Conservation (phyloP, 495 filamentous ascomycete species). For the Aspergillus funiculosus region DNA sequence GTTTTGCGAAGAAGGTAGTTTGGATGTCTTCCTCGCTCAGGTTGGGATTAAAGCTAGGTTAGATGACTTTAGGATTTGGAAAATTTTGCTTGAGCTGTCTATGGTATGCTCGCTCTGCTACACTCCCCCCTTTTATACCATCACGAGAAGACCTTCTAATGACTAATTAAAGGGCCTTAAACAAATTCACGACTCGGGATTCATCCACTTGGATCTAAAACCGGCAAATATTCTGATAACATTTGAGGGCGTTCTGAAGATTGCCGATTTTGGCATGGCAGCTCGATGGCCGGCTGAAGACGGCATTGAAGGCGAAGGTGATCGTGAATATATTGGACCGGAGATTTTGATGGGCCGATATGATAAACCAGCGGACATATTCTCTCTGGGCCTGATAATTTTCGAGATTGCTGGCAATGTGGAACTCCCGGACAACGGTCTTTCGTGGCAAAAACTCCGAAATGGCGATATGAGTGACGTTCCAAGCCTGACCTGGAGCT, state of each 20-base stretch:
- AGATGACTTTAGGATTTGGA: constrained; percentile 98
- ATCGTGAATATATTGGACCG: constrained; percentile 91
- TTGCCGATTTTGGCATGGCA: constrained; percentile 94
- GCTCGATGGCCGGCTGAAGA: constrained; percentile 67
- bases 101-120: constrained; percentile 44
- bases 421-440: constrained; percentile 83
- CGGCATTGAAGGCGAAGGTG: constrained; percentile 83
- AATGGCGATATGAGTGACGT: constrained; percentile 82
- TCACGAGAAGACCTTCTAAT: constrained; percentile 37
- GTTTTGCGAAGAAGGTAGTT: constrained; percentile 85
- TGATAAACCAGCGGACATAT: constrained; percentile 89
- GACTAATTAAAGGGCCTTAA: constrained; percentile 60
- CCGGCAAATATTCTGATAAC: constrained; percentile 90
- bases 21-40: constrained; percentile 73
- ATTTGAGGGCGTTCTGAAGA: constrained; percentile 87
- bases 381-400: constrained; percentile 87
- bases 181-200: constrained; percentile 80
- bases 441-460: constrained; percentile 80
- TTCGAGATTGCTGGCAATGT: constrained; percentile 91
- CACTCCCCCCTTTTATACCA: background rate
- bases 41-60: constrained; percentile 77
- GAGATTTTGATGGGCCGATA: constrained; percentile 79
- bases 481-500: constrained; percentile 74
- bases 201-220: constrained; percentile 92
- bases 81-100: constrained; percentile 79